Percentiles rank a stretch among this genome's conserved stretches.
phyloP scores from a whole-genome alignment of 768 basidiomycete species.

The Suillus cothurnatus region DNA sequence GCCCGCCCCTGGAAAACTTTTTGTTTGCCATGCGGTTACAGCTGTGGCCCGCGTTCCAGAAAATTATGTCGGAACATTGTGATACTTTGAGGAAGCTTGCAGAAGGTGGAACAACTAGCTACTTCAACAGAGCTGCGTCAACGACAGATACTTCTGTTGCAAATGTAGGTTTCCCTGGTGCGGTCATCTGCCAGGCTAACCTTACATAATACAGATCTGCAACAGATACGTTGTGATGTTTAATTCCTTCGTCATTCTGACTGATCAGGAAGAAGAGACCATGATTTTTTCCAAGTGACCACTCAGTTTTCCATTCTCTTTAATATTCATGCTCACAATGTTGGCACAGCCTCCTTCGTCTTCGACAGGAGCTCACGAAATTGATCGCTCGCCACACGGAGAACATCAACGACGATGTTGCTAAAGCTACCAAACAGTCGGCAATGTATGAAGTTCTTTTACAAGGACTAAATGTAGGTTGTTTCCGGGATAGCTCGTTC shows the following conservation, averaged over 20 bases:
- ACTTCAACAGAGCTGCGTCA: conserved; percentile 59
- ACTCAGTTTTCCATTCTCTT: not conserved
- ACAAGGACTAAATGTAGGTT: conserved; percentile 72
- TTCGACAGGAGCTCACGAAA: conserved; percentile 81
- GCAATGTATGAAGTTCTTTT: conserved; percentile 77
- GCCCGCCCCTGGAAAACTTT: conserved; percentile 79
- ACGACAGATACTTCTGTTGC: conserved; percentile 73
- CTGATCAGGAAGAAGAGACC: conserved; percentile 84
- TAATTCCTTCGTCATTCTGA: conserved; percentile 79
- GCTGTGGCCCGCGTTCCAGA: conserved; percentile 95
- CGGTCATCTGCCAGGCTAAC: not conserved
- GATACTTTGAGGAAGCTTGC: conserved; percentile 83
- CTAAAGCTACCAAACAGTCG: conserved; percentile 68
- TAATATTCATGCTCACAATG: conserved; percentile 3
- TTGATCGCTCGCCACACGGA: conserved; percentile 74
- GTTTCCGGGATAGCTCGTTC: not conserved
- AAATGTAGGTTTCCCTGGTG: conserved; percentile 44
- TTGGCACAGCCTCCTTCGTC: conserved; percentile 66
- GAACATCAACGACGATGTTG: conserved; percentile 59
- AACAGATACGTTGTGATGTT: conserved; percentile 80
- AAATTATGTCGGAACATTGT: conserved; percentile 80
- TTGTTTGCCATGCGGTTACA: conserved; percentile 79
- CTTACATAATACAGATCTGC: conserved; percentile 52
- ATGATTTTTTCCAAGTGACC: conserved; percentile 93
- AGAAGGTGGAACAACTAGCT: conserved; percentile 65